Evolutionary conservation across 768 basidiomycete species (phyloP).

Genomic region (Leccinum broughii): DNA sequence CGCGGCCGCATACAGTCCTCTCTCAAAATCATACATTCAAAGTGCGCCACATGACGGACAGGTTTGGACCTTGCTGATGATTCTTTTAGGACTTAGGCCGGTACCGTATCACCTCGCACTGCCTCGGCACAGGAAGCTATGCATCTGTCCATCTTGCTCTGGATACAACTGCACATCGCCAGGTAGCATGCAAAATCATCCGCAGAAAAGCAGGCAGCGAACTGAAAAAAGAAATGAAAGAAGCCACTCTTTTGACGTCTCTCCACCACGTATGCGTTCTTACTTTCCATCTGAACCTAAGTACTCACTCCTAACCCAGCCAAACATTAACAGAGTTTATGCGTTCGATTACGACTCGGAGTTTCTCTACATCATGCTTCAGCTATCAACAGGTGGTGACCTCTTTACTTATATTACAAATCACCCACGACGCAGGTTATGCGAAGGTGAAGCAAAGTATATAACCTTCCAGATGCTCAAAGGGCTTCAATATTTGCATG

Average conservation of each 20-base stretch:
- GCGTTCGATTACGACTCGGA: constrained; percentile 62
- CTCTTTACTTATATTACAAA: constrained; percentile 83
- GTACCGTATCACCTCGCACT: constrained; percentile 76
- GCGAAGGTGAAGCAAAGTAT: constrained; percentile 82
- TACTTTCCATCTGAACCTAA: background rate
- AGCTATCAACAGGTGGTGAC: constrained; percentile 84
- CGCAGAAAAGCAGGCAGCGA: constrained; percentile 51
- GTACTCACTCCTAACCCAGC: constrained; percentile 40
- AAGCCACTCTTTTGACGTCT: constrained; percentile 70
- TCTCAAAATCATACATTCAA: constrained; percentile 55
- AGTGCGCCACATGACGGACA: constrained; percentile 33
- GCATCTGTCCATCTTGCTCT: constrained; percentile 80
- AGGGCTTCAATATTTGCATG: constrained; percentile 70
- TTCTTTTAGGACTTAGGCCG: constrained; percentile 54
- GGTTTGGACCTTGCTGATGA: background rate
- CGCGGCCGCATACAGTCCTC: constrained; percentile 60
- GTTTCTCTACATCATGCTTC: constrained; percentile 82
- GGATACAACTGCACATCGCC: constrained; percentile 59
- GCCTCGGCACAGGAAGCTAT: constrained; percentile 79
- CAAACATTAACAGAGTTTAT: constrained; percentile 79
- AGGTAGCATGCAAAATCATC: constrained; percentile 86
- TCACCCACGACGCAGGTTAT: constrained; percentile 54
- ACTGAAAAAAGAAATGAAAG: constrained; percentile 63
- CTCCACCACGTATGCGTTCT: constrained; percentile 61
- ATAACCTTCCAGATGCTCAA: constrained; percentile 79